Evolutionary conservation across 2,329 filamentous ascomycete species (phyloP), one percentile per base, ranked within the genome.

Genomic region (Neonectria punicea): DNA sequence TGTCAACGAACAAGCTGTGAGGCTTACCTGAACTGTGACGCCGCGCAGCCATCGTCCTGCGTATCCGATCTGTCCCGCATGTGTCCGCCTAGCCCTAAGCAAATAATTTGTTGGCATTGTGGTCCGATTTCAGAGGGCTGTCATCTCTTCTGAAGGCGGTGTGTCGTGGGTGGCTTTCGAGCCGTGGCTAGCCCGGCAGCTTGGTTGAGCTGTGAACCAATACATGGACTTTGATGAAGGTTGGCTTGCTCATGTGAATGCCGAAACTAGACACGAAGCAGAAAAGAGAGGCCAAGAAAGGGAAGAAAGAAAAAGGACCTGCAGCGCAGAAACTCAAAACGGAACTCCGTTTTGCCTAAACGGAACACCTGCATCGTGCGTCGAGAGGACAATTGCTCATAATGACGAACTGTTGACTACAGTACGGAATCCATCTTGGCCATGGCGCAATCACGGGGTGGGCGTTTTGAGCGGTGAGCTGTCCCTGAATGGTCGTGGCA

Each of bases 11-110:
- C 47, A 63, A 49, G 28, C 44, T 22, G 22, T 41, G 22, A 44
- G 30, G 41, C 32, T n/a, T 30, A 34, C 47, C 54, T 58, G 47
- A 63, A 58, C 54, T 39, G 49, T 58, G 41, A 58, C 61, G 55
- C 61, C 55, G n/a, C 49, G 10, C 49, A 34, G n/a, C n/a, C 41
- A 30, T 44, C 30, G 30, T 30, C 36, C 39, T 43, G 16, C 20
- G 36, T 43, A 44, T 54, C 13, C 16, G 20, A 16, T 28, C 22
- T n/a, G 41, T 32, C 39, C 30, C 25, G n/a, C 30, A 16, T 16
- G 30, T 20, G 53, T 30, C 30, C 46, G 49, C 49, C 30, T 22
- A 20, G 30, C 30, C 49, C 10, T 20, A n/a, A 14, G n/a, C 49
- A 13, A 34, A 34, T 32, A 2, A 34, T 22, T 11, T 20, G 49